These are phyloP conservation scores for Schoenoplectus triqueter DNA, from an alignment of 202 grass and related monocot genomes.

Conservation along the genomic window DNA sequence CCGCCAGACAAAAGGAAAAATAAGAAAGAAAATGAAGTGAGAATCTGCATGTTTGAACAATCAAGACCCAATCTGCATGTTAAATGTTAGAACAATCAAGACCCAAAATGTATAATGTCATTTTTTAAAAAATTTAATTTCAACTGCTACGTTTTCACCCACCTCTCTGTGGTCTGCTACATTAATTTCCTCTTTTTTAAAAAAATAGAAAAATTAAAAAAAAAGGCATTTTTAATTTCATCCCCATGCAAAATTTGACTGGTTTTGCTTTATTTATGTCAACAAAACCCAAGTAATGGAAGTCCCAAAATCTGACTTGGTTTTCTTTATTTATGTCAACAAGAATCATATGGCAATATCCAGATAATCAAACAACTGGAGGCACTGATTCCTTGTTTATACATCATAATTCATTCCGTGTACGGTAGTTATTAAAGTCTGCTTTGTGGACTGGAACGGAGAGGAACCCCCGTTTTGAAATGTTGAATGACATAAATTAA, in stretches of 20 bases:
- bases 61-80: not conserved
- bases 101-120: not conserved
- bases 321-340: conserved; percentile 2
- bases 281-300: not conserved
- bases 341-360: not conserved
- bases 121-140: not conserved
- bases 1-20: not conserved
- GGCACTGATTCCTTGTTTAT: not conserved
- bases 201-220: too few relatives aligned
- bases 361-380: conserved; percentile 6
- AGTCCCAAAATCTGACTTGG: not conserved
- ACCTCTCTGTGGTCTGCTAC: too few relatives aligned
- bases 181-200: too few relatives aligned
- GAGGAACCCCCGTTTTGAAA: too few relatives aligned
- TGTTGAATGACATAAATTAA: too few relatives aligned
- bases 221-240: not conserved
- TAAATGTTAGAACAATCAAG: too few relatives aligned
- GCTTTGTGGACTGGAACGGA: too few relatives aligned
- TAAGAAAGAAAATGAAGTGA: not conserved
- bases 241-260: conserved; percentile 25
- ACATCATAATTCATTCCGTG: too few relatives aligned
- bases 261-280: not conserved
- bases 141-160: not conserved
- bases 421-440: too few relatives aligned
- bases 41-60: conserved; percentile 23